phyloP scores from a whole-genome alignment of 176 grass and related monocot species.

The Ampelocalamus luodianensis region DNA sequence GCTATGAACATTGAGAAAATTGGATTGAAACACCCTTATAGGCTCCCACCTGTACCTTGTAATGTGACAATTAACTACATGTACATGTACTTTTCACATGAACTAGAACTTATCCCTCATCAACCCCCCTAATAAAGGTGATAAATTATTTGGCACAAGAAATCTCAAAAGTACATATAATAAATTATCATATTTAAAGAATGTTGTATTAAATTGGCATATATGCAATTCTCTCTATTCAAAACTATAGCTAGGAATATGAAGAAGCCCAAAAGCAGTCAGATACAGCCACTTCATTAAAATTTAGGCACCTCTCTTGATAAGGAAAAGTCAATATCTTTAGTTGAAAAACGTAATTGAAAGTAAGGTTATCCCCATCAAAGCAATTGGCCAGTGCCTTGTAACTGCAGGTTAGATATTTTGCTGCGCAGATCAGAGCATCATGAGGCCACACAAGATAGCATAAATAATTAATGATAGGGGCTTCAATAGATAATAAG shows the following conservation, averaged over 20 bases:
- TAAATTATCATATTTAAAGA: background rate
- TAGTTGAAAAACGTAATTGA: background rate
- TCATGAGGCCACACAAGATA: background rate
- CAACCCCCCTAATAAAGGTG: background rate
- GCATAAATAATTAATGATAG: background rate
- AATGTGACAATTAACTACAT: background rate
- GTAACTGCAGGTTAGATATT: background rate
- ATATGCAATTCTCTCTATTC: background rate
- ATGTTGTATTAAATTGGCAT: background rate
- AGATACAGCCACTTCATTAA: no score
- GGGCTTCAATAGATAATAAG: background rate
- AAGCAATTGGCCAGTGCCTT: background rate
- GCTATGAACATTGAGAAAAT: background rate
- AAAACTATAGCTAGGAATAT: background rate
- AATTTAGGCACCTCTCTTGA: background rate
- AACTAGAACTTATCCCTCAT: background rate
- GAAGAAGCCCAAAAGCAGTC: background rate
- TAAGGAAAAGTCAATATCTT: background rate
- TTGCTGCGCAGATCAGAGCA: background rate
- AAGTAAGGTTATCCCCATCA: background rate
- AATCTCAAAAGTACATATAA: no score
- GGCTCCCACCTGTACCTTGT: background rate
- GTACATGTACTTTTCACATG: background rate
- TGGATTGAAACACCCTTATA: background rate
- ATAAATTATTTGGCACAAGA: background rate